phyloP scores from a whole-genome alignment of 2,329 filamentous ascomycete species.

The Tolypocladium nubicola region DNA sequence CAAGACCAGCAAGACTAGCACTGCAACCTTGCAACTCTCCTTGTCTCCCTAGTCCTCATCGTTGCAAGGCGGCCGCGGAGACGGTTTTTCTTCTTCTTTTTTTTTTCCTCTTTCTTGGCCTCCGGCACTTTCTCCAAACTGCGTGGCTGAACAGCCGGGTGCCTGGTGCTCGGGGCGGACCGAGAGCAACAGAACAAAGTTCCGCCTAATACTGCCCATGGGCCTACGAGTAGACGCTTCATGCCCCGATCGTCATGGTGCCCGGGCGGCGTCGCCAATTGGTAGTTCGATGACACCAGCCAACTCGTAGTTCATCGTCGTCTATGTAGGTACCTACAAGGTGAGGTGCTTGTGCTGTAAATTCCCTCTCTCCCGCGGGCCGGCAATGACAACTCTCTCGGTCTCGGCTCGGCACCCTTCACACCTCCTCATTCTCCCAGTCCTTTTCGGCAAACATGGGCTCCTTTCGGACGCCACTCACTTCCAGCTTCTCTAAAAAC shows the following conservation, averaged over 20 bases:
- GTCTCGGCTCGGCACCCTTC: not conserved
- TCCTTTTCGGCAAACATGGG: conserved; percentile 54
- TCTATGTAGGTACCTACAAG: not conserved
- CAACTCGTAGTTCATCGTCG: not conserved
- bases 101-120: no score
- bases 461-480: conserved; percentile 36
- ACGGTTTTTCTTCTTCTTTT: no score
- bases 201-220: no score
- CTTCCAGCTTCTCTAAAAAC: conserved; percentile 79
- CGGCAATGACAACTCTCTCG: not conserved
- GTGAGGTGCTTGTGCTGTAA: not conserved
- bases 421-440: conserved; percentile 57
- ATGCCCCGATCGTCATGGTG: not conserved
- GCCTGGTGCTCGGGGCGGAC: no score
- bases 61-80: no score
- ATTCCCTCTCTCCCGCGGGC: not conserved
- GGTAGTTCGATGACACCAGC: not conserved
- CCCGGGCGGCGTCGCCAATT: not conserved
- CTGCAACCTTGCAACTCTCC: not conserved
- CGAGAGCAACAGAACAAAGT: no score
- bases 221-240: no score
- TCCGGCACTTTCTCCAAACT: no score
- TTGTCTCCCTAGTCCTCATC: no score
- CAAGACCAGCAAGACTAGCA: not conserved
- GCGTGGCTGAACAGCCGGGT: no score